Evolutionary conservation across 2,329 filamentous ascomycete species (phyloP).

Genomic region (Xylaria sp.): DNA sequence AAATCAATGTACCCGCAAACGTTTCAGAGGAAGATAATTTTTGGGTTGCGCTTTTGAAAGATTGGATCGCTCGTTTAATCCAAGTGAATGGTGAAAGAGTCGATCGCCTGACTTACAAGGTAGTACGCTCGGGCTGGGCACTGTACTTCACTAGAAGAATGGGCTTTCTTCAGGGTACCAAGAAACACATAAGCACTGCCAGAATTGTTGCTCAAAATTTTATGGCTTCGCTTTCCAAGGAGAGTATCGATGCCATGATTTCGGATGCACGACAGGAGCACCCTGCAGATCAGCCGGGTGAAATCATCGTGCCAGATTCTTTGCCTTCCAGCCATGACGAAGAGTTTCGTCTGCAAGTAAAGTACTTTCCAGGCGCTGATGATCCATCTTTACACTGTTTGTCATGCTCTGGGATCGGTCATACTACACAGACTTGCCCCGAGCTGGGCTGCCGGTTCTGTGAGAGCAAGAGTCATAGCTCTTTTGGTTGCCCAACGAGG

Average conservation of each 20-base stretch:
- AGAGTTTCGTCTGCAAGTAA: conserved; percentile 53
- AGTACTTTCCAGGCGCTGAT: conserved; percentile 63
- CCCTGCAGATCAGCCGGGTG: not conserved
- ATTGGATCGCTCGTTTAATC: conserved; percentile 25
- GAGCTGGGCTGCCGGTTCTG: conserved; percentile 61
- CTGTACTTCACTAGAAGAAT: conserved; percentile 37
- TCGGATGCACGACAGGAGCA: conserved; percentile 23
- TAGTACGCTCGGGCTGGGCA: conserved; percentile 38
- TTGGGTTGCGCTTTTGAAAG: conserved; percentile 26
- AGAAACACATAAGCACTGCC: conserved; percentile 31
- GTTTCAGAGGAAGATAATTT: conserved; percentile 16
- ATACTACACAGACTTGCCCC: conserved; percentile 58
- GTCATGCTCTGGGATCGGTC: conserved; percentile 61
- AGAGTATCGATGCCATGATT: conserved; percentile 34
- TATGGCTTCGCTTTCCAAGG: conserved; percentile 28
- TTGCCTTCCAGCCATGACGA: conserved; percentile 38
- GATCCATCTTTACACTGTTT: conserved; percentile 59
- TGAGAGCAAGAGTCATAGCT: conserved; percentile 56
- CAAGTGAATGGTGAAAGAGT: conserved; percentile 33
- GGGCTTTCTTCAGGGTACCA: conserved; percentile 38
- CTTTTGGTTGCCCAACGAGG: conserved; percentile 61
- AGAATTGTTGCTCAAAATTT: conserved; percentile 32
- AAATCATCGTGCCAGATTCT: not conserved
- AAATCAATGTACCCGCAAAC: conserved; percentile 21
- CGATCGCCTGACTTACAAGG: conserved; percentile 37